These are phyloP conservation scores for Aquilaria sinensis DNA, from an alignment of 345 rosid species.

Conservation along the genomic window DNA sequence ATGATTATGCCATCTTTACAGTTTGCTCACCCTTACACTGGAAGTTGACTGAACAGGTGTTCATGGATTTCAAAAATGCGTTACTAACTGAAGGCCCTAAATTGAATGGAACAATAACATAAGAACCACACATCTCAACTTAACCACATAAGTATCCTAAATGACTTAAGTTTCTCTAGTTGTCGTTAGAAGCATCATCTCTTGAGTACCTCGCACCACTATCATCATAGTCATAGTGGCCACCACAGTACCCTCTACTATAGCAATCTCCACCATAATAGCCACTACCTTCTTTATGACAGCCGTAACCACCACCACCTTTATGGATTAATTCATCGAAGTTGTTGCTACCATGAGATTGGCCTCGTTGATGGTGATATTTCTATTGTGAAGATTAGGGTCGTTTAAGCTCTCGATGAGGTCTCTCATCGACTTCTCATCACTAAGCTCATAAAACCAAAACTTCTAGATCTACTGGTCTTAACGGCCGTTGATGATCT, in stretches of 20 bases:
- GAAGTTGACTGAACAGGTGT: background rate
- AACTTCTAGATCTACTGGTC: slow-evolving; percentile 77
- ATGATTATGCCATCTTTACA: too few species aligned
- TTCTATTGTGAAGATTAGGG: slow-evolving; percentile 60
- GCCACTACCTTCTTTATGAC: too few species aligned
- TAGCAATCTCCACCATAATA: slow-evolving; percentile 25
- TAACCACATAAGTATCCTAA: background rate
- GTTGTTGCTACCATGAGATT: slow-evolving; percentile 53
- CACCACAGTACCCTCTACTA: slow-evolving; percentile 22
- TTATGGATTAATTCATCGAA: slow-evolving; percentile 32
- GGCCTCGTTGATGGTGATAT: slow-evolving; percentile 52
- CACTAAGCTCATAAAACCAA: slow-evolving; percentile 75
- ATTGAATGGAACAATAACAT: slow-evolving; percentile 1
- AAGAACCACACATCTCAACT: background rate
- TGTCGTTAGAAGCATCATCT: slow-evolving; percentile 13
- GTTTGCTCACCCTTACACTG: too few species aligned
- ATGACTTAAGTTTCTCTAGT: too few species aligned
- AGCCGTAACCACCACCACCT: slow-evolving; percentile 39
- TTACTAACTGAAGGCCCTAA: background rate
- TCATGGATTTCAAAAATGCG: background rate
- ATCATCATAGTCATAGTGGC: slow-evolving; percentile 28
- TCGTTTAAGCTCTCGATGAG: slow-evolving; percentile 90
- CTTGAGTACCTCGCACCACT: slow-evolving; percentile 52
- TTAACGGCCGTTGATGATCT: slow-evolving; percentile 82
- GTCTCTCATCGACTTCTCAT: slow-evolving; percentile 72